Percentiles rank a stretch among this genome's conserved stretches.
These are phyloP conservation scores for Brettanomyces bruxellensis DNA, from an alignment of 805 yeast genomes.

Conservation along the genomic window DNA sequence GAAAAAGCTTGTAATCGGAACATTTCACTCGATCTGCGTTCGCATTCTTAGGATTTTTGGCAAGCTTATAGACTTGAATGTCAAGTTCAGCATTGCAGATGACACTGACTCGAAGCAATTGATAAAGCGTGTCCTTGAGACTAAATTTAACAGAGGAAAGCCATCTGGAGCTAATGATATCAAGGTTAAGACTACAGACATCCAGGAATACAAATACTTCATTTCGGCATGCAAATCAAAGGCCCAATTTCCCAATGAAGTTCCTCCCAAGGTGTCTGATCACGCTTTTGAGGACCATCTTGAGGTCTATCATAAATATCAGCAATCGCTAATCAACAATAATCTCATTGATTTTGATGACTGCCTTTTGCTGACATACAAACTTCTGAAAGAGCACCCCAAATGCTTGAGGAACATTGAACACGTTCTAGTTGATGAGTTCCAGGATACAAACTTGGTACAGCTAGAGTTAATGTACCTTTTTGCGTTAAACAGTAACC, in stretches of 20 bases:
- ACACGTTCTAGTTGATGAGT: conserved; percentile 87
- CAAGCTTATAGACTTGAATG: conserved; percentile 31
- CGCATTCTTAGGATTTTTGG: conserved; percentile 52
- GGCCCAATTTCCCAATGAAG: conserved; percentile 36
- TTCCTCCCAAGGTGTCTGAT: conserved; percentile 15
- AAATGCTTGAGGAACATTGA: conserved; percentile 40
- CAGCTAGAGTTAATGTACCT: conserved; percentile 63
- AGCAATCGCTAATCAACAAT: conserved; percentile 32
- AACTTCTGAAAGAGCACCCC: conserved; percentile 34
- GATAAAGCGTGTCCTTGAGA: conserved; percentile 28
- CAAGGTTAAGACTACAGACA: conserved; percentile 28
- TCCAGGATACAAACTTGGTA: conserved; percentile 80
- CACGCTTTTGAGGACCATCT: conserved; percentile 24
- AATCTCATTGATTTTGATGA: conserved; percentile 76
- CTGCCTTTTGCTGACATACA: conserved; percentile 47
- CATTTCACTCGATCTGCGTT: conserved; percentile 81
- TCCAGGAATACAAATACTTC: conserved; percentile 30
- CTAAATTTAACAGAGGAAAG: conserved; percentile 5
- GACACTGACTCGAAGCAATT: conserved; percentile 49
- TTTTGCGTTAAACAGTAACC: conserved; percentile 33
- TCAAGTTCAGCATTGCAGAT: conserved; percentile 48
- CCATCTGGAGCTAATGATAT: conserved; percentile 4
- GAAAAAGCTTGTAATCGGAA: conserved; percentile 59
- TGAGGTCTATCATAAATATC: conserved; percentile 44
- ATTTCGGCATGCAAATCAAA: conserved; percentile 51